Base-by-base conservation (phyloP, 2,329 filamentous ascomycete species). In the Colletotrichum neosansevieriae region DNA sequence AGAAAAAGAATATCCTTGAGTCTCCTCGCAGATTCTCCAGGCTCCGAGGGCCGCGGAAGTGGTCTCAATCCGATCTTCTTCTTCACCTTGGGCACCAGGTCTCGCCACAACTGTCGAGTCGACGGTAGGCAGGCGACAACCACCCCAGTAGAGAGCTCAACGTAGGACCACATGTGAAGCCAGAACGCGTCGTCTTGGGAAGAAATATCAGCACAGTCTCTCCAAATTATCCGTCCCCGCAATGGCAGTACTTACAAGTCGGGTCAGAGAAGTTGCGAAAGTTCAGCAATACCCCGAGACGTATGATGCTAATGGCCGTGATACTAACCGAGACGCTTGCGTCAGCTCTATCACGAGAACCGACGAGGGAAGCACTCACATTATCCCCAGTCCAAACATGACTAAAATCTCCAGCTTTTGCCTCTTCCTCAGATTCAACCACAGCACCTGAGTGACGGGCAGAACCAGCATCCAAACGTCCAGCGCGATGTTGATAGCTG, bases 141-240 rank as follows among this genome's bases (percentile, higher is more conserved):
- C 15, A 83, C 81, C 15, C 81, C 83, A 2, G 84, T 75, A 59
- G 81, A 80, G 59, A 79, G 78, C 70, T 85, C 83, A 17, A 85
- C 72, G 7, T 76, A 76, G 0, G 82, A 85, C 83, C 83, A 85
- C 53, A 80, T 76, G 56, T 84, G 79, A 29, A 82, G 74, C 1
- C 74, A 69, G 15, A 80, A 76, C 2, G 79, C 82, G 72, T 86
- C 61, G 9, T 65, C 66, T 68, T 15, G n/a, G 4, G 9, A 12
- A 3, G 17, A 15, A 15, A 6, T 5, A 6, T 49, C 1, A 21
- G 24, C 80, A 32, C 80, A 78, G 57, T 80, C 44, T 76, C 4
- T 59, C 3, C 1, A 9, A 7, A 29, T 1, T 7, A 29, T 29
- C 29, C 29, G 29, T 29, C 29, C 29, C 29, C 6, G 29, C 29